Percentiles rank a stretch among this genome's conserved stretches.
phyloP scores from a whole-genome alignment of 2,329 filamentous ascomycete genomes.

The Stachybotrys elegans region DNA sequence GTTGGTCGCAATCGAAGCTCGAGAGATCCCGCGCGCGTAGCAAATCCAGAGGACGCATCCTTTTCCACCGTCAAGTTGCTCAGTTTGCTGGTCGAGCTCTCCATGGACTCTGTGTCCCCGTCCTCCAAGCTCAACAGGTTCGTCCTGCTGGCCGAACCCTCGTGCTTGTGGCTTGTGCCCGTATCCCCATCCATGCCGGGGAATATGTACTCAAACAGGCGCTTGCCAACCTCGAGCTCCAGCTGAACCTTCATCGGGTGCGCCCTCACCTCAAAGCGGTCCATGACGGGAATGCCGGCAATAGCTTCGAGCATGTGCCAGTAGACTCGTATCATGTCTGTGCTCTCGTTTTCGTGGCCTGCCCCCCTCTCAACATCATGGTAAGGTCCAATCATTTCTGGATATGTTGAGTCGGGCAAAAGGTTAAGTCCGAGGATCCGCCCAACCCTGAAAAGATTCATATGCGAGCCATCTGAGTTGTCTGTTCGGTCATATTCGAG shows the following conservation, averaged over 20 bases:
- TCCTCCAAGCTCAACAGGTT: conserved; percentile 31
- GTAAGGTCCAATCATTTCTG: conserved; percentile 92
- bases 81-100: conserved; percentile 31
- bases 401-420: conserved; percentile 85
- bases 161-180: conserved; percentile 41
- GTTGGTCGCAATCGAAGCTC: conserved; percentile 82
- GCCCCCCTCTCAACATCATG: conserved; percentile 58
- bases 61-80: conserved; percentile 35
- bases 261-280: conserved; percentile 91
- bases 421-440: conserved; percentile 86
- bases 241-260: conserved; percentile 92
- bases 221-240: conserved; percentile 87
- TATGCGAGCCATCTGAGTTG: conserved; percentile 94
- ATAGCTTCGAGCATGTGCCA: conserved; percentile 99
- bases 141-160: conserved; percentile 56
- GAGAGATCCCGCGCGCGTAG: conserved; percentile 65
- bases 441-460: conserved; percentile 85
- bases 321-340: conserved; percentile 87
- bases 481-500: conserved; percentile 93
- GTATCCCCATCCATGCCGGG: conserved; percentile 67
- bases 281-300: conserved; percentile 93
- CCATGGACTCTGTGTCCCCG: conserved; percentile 41
- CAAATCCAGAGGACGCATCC: conserved; percentile 40
- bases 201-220: conserved; percentile 95
- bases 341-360: conserved; percentile 40